Base-by-base conservation (phyloP, 108 stramenopile species). In the Cylindrotheca closterium region DNA sequence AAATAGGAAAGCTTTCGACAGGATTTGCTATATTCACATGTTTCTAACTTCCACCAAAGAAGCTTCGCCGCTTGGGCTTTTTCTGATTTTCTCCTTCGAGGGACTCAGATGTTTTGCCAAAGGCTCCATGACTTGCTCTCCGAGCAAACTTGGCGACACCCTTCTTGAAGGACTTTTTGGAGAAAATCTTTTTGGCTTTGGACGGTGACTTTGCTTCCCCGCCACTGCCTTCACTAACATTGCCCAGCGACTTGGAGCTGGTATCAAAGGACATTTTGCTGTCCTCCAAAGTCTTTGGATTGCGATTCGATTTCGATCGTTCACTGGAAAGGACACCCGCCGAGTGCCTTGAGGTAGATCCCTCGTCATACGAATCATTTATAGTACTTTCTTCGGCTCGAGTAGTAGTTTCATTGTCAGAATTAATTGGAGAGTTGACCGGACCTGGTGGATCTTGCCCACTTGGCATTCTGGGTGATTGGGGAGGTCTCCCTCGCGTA, bases 161-260 rank as follows among this genome's bases (percentile, higher is more conserved):
- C 67, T 65, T 30, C 34, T 19, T 0, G 65, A 74, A 62, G 61
- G 65, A 55, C 67, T 61, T 18, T 59, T 62, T 31, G 19, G 50
- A 19, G 49, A 37, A 42, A 42, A 42, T 42, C 37, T 42, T 42
- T 42, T 42, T 42, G 7, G 37, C 37, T 42, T 42, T 42, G n/a
- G n/a, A n/a, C 15, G 37, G 37, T 10, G 37, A 42, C 15, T 42
- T 7, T 42, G 15, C 7, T 10, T 42, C 37, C 10, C 15, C 37
- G 15, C 10, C 7, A 10, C 10, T 10, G 7, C 37, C 10, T 10
- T 42, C 37, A 15, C 37, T 42, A 7, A 42, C 15, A 15, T 42
- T 42, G 7, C 37, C 37, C 37, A 42, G 15, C 7, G 37, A 42
- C 15, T 10, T 10, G 37, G 37, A 7, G 37, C 37, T 42, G 15